A percentile compares a stretch with the other conserved stretches of the same genome.
Conservation (phyloP, 2,329 filamentous ascomycete species). For the Diplocarpon mali region DNA sequence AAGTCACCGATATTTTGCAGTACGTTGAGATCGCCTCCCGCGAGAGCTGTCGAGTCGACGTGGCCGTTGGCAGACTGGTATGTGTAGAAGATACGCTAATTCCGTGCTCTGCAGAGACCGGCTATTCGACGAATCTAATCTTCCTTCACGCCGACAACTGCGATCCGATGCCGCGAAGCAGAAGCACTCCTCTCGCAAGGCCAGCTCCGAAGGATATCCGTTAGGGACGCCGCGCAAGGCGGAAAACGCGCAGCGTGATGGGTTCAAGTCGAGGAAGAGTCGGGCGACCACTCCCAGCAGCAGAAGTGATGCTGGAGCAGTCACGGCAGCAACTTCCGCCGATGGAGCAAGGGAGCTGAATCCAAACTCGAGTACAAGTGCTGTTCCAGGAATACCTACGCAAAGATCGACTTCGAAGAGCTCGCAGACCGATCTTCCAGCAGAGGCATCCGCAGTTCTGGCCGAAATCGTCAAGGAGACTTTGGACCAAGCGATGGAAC, state of each 20-base stretch:
- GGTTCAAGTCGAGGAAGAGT: conserved; percentile 19
- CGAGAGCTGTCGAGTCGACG: conserved; percentile 9
- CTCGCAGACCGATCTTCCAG: conserved; percentile 24
- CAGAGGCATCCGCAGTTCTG: conserved; percentile 15
- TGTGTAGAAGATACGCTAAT: conserved; percentile 21
- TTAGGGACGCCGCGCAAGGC: conserved; percentile 15
- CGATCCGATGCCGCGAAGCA: conserved; percentile 35
- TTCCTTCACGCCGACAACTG: conserved; percentile 38
- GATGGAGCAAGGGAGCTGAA: neutral
- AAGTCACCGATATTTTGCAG: conserved; percentile 47
- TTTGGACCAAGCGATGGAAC: conserved; percentile 14
- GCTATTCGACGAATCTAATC: conserved; percentile 40
- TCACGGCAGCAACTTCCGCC: conserved; percentile 10
- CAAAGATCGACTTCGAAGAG: conserved; percentile 23
- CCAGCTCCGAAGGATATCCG: conserved; percentile 14
- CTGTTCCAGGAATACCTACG: conserved; percentile 12
- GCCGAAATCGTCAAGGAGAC: conserved; percentile 19
- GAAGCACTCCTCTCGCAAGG: conserved; percentile 25
- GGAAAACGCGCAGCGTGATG: conserved; percentile 19
- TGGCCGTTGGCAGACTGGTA: conserved; percentile 11
- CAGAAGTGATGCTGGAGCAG: conserved; percentile 14
- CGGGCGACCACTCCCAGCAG: conserved; percentile 17
- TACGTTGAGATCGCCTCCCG: conserved; percentile 33
- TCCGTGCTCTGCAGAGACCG: conserved; percentile 31
- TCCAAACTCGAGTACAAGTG: neutral